phyloP scores from a whole-genome alignment of 2,329 filamentous ascomycete genomes.

The Colletotrichum cereale region DNA sequence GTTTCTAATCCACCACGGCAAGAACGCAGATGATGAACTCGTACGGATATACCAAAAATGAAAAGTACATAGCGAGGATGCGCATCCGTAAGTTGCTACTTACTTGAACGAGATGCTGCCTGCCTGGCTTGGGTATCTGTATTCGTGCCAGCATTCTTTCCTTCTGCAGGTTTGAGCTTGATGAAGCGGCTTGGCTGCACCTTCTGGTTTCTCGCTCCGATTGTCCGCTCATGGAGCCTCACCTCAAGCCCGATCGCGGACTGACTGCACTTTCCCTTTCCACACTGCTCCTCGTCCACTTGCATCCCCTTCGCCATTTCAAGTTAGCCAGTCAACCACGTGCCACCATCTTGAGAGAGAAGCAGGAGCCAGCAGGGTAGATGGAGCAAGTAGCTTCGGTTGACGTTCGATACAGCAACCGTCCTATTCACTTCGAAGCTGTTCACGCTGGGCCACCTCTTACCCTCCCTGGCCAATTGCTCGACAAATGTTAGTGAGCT shows the following conservation, averaged over 20 bases:
- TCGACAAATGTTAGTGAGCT: conserved; percentile 11
- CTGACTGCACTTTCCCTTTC: no score
- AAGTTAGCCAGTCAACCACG: conserved; percentile 1
- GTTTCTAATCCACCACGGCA: no score
- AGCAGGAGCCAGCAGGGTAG: neutral
- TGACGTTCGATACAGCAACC: neutral
- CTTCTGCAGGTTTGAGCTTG: neutral
- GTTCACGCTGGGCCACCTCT: neutral
- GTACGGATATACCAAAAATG: neutral
- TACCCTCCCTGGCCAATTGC: neutral
- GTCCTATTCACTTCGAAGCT: neutral
- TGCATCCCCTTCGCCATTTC: neutral
- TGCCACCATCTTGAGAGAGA: conserved; percentile 8
- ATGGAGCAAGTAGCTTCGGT: neutral
- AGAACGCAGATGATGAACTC: neutral
- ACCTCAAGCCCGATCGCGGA: neutral
- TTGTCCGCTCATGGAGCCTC: neutral
- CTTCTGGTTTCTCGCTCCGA: neutral
- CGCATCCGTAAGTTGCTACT: neutral
- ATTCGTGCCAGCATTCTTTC: neutral
- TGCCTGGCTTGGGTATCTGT: neutral
- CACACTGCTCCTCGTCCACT: neutral
- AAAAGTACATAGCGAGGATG: neutral
- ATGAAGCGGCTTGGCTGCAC: neutral
- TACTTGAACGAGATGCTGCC: neutral